These are phyloP conservation scores for Xylaria acuta DNA, from an alignment of 495 filamentous ascomycete species.

Conservation along the genomic window DNA sequence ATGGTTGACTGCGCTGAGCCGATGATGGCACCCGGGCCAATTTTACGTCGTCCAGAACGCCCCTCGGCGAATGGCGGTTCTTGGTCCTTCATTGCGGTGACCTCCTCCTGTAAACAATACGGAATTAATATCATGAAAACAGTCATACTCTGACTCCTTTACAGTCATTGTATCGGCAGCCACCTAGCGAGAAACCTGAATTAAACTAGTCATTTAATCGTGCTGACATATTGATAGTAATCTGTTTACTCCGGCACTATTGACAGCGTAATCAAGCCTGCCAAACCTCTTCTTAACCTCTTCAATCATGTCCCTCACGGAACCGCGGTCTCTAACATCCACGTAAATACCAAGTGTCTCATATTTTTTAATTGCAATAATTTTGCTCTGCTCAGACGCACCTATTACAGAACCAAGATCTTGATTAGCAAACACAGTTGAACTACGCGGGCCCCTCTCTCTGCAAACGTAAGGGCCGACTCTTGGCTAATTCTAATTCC, in stretches of 20 bases:
- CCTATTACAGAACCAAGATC: constrained; percentile 30
- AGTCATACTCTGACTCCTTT: constrained; percentile 30
- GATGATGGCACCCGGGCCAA: constrained; percentile 53
- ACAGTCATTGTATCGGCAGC: constrained; percentile 9
- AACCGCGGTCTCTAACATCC: constrained; percentile 26
- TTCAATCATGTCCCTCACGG: constrained; percentile 36
- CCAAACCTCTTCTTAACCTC: constrained; percentile 33
- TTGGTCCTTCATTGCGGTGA: constrained; percentile 34
- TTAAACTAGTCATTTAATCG: no score
- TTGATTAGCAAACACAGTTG: constrained; percentile 39
- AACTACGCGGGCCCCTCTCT: constrained; percentile 40
- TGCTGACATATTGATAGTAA: no score
- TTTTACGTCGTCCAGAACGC: constrained; percentile 27
- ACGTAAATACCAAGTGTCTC: constrained; percentile 32
- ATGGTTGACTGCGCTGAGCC: constrained; percentile 43
- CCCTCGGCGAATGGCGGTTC: constrained; percentile 29
- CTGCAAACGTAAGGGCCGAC: constrained; percentile 41
- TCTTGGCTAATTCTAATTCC: no score
- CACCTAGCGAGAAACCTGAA: constrained; percentile 7
- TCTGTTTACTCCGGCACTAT: constrained; percentile 45
- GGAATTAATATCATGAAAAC: constrained; percentile 33
- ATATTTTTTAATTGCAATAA: constrained; percentile 32
- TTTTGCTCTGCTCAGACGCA: constrained; percentile 34
- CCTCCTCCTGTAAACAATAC: constrained; percentile 33
- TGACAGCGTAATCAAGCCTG: constrained; percentile 44